Conservation (phyloP, 371 early-diverging fungal genomes). For the Haplosporangium sp. region DNA sequence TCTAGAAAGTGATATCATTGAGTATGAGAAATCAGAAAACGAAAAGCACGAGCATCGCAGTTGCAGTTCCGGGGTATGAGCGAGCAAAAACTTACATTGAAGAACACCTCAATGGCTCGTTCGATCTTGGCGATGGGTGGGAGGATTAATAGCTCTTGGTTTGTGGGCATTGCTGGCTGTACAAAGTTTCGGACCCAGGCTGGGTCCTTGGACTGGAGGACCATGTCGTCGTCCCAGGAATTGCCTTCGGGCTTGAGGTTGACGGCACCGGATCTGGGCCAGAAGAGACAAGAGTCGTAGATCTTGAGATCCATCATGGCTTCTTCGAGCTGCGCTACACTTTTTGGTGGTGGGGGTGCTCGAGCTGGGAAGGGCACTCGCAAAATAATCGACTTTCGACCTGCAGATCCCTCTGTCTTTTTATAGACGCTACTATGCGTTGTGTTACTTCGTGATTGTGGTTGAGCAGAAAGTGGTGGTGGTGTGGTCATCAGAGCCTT, state of each 20-base stretch:
- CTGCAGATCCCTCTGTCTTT: neutral
- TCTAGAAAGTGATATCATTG: constrained; percentile 9
- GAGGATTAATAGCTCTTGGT: constrained; percentile 43
- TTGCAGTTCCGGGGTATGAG: no score
- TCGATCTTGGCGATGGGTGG: constrained; percentile 47
- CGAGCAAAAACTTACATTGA: constrained; percentile 11
- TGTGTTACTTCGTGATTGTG: neutral
- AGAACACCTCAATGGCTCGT: constrained; percentile 34
- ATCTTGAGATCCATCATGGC: constrained; percentile 44
- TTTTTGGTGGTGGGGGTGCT: constrained; percentile 36
- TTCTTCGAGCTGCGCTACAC: constrained; percentile 45
- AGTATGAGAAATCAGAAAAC: neutral
- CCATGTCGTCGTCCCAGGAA: constrained; percentile 53
- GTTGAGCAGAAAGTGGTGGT: constrained; percentile 1
- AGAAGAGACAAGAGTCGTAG: constrained; percentile 45
- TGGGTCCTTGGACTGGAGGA: constrained; percentile 50
- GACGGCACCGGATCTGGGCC: constrained; percentile 44
- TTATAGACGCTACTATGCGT: neutral
- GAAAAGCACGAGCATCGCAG: neutral
- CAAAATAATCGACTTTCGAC: constrained; percentile 10
- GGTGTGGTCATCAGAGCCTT: neutral
- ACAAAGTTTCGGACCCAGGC: constrained; percentile 47
- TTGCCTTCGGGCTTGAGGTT: constrained; percentile 52
- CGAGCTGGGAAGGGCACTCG: constrained; percentile 36
- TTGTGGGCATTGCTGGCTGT: constrained; percentile 24